Base-by-base conservation (phyloP, 352 stramenopile genomes). In the Pilasporangium apinafurcum region DNA sequence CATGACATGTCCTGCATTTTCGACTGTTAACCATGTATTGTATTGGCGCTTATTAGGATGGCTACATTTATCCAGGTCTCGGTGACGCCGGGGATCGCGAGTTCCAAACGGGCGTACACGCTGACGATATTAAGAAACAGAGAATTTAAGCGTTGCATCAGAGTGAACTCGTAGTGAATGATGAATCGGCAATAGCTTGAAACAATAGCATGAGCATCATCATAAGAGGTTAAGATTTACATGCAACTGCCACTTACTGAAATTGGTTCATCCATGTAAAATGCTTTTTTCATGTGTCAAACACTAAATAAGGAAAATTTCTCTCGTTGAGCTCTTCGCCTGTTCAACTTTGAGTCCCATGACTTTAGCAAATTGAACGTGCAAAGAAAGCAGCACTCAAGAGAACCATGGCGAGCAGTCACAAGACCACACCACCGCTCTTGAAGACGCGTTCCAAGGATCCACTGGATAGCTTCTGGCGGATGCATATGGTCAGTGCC, bases 381-480 rank as follows among this genome's bases (percentile, higher is more conserved):
- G n/a, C n/a, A n/a, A n/a, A n/a, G n/a, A n/a, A n/a, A n/a, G n/a
- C n/a, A n/a, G n/a, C 37, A 44, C 43, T 21, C 9, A 55, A 36
- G 48, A 59, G n/a, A 32, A 32, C 3, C 27, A 41, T 29, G 12
- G 28, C 30, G 17, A 46, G 50, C 32, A 46, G 58, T 31, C 28
- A 33, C 14, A 33, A 30, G 29, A 75, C 62, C 48, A 53, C 51
- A 31, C 73, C 73, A 44, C 51, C 62, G 42, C 54, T 85, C 53
- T 66, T 85, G 33, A 83, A 70, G 62, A 85, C 70, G 58, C 68
- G 59, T 61, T 80, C 75, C 14, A 87, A 86, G 66, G 82, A 94
- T 44, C 82, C 82, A 20, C 70, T 94, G 8, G 74, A 94, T 42
- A 92, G 79, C 65, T 87, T 77, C 24, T 94, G 82, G 82, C 77